Conservation (phyloP, 495 filamentous ascomycete species). For the Lentithecium fluviatile region DNA sequence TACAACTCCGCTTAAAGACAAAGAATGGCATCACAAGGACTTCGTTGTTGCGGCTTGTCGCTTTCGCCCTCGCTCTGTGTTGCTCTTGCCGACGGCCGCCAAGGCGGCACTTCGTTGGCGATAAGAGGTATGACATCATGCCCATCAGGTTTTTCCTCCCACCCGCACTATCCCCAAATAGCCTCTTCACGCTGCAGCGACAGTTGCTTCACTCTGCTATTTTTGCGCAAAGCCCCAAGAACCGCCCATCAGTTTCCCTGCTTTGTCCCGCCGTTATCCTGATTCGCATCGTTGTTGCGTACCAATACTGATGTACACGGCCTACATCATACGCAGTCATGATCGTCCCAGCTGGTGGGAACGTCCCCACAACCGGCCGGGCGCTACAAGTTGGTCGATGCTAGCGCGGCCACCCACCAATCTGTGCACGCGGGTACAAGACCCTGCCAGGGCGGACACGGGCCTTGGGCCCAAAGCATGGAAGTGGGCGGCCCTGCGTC, state of each 20-base stretch:
- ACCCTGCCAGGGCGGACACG: conserved; percentile 2
- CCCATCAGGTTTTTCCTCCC: neutral
- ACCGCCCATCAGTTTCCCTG: conserved; percentile 11
- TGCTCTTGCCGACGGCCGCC: too few relatives aligned
- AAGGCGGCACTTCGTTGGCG: too few relatives aligned
- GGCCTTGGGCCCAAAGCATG: conserved; percentile 1
- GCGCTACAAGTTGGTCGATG: neutral
- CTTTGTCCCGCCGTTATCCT: conserved; percentile 10
- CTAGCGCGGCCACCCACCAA: conserved; percentile 18
- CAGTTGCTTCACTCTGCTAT: conserved; percentile 10
- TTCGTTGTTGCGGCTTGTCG: too few relatives aligned
- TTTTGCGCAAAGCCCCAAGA: neutral
- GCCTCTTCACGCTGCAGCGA: neutral
- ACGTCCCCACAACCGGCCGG: conserved; percentile 10
- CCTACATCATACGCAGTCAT: conserved; percentile 5
- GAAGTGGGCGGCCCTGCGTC: conserved; percentile 4
- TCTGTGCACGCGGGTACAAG: conserved; percentile 1
- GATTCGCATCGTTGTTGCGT: neutral
- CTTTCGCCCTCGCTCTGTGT: too few relatives aligned
- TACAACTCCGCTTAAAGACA: too few relatives aligned
- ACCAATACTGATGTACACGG: conserved; percentile 6
- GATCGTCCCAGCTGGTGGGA: conserved; percentile 11
- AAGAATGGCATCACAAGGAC: too few relatives aligned
- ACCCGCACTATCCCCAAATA: neutral
- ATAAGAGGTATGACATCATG: neutral